phyloP scores from a whole-genome alignment of 306 rosid genomes.

The Trichosanthes cucumerina region DNA sequence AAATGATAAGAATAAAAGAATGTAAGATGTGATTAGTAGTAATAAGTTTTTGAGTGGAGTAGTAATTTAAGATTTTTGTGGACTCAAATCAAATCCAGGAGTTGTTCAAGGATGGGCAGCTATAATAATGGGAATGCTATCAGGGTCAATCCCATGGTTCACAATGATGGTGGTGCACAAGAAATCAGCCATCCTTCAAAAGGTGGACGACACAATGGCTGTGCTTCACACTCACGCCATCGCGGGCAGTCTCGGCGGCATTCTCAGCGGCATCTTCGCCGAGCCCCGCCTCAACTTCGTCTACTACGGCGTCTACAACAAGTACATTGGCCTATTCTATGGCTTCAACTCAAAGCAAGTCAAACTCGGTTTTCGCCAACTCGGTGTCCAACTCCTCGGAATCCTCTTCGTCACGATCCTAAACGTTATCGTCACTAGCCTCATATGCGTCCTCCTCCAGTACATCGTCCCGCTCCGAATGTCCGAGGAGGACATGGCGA shows the following conservation, averaged over 20 bases:
- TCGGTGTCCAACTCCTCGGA: conserved; percentile 21
- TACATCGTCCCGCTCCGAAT: conserved; percentile 27
- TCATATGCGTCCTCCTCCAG: conserved; percentile 14
- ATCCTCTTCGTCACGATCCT: conserved; percentile 10
- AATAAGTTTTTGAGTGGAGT: no score
- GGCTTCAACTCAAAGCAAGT: conserved; percentile 9
- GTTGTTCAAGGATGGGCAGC: conserved; percentile 47
- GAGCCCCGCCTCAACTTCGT: conserved; percentile 20
- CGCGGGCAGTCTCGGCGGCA: conserved; percentile 33
- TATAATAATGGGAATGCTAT: conserved; percentile 26
- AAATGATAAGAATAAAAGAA: no score
- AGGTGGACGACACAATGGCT: conserved; percentile 48
- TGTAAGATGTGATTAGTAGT: no score
- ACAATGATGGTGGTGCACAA: conserved; percentile 40
- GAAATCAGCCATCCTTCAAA: conserved; percentile 23
- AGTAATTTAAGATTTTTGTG: no score
- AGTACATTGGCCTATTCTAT: conserved; percentile 24
- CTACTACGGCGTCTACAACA: background rate
- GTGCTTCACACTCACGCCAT: conserved; percentile 36
- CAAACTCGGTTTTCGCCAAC: conserved; percentile 18
- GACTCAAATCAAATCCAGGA: conserved; percentile 5
- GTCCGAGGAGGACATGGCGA: conserved; percentile 31
- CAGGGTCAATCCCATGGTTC: conserved; percentile 39
- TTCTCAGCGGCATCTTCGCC: conserved; percentile 26
- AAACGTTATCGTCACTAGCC: conserved; percentile 23